Conservation (phyloP, 495 filamentous ascomycete genomes). For the Chlorociboria aeruginascens region DNA sequence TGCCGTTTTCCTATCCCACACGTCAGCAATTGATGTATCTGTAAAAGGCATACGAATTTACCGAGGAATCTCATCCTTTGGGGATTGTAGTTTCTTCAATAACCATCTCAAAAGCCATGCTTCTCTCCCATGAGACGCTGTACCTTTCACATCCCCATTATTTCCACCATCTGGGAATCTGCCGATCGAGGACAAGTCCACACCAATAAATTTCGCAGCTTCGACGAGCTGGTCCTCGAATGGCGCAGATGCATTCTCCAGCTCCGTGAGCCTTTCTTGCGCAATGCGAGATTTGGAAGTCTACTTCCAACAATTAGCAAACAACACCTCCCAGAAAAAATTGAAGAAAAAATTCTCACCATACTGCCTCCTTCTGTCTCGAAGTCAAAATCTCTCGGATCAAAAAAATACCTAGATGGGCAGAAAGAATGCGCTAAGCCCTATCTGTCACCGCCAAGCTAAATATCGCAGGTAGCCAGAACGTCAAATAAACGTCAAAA, state of each 20-base stretch:
- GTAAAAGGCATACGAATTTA: constrained; percentile 5
- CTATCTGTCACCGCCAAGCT: neutral
- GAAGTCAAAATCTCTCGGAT: neutral
- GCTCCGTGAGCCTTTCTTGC: constrained; percentile 14
- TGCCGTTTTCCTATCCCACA: constrained; percentile 24
- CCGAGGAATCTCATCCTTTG: constrained; percentile 16
- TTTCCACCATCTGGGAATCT: constrained; percentile 24
- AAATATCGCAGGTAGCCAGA: constrained; percentile 1
- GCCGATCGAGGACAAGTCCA: constrained; percentile 7
- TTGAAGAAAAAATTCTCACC: neutral
- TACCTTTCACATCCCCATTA: constrained; percentile 18
- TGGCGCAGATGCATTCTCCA: constrained; percentile 17
- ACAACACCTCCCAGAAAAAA: neutral
- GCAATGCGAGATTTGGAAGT: constrained; percentile 16
- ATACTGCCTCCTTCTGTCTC: neutral
- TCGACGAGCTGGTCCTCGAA: constrained; percentile 18
- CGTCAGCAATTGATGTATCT: constrained; percentile 14
- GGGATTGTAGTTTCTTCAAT: constrained; percentile 43
- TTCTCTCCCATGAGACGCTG: constrained; percentile 30
- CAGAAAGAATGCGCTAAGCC: neutral
- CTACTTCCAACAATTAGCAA: constrained; percentile 2
- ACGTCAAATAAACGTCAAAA: constrained; percentile 2
- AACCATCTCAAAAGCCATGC: constrained; percentile 62
- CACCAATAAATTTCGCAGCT: constrained; percentile 19
- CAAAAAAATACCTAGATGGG: constrained; percentile 4